A percentile compares a stretch with the other conserved stretches of the same genome.
Evolutionary conservation across 495 filamentous ascomycete genomes (phyloP).

Genomic region (Jackrogersella multiformis): DNA sequence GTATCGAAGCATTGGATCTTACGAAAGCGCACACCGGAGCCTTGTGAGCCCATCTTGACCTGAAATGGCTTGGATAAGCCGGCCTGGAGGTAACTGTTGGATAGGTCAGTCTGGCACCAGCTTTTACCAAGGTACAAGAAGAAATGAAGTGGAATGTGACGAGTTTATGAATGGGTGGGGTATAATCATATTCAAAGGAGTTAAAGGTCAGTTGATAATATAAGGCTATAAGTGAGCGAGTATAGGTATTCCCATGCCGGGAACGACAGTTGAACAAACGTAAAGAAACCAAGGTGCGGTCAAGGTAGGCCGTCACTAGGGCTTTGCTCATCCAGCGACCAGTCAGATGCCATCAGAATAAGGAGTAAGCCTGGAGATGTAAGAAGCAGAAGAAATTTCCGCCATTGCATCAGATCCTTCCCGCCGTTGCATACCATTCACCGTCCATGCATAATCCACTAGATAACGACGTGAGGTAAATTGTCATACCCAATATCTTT

Average conservation of each 20-base stretch:
- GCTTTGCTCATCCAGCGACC: constrained; percentile 24
- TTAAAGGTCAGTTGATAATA: constrained; percentile 3
- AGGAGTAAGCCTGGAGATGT: constrained; percentile 31
- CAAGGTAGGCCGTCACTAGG: constrained; percentile 31
- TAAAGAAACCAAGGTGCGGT: constrained; percentile 33
- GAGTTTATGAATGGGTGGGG: constrained; percentile 1
- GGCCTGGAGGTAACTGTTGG: constrained; percentile 32
- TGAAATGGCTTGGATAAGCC: constrained; percentile 27
- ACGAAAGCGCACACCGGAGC: constrained; percentile 69
- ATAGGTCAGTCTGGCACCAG: constrained; percentile 28
- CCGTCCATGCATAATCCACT: constrained; percentile 21
- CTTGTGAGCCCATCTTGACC: constrained; percentile 49
- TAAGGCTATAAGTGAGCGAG: constrained; percentile 19
- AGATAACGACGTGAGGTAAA: constrained; percentile 15
- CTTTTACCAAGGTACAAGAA: constrained; percentile 4
- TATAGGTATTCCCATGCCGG: constrained; percentile 11
- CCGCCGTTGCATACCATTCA: constrained; percentile 16
- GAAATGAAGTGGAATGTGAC: background rate
- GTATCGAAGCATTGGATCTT: constrained; percentile 83
- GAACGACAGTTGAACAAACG: background rate
- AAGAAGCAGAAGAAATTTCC: constrained; percentile 33
- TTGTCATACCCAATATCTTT: constrained; percentile 30
- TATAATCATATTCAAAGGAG: constrained; percentile 12
- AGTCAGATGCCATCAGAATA: constrained; percentile 20
- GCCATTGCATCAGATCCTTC: constrained; percentile 32